Evolutionary conservation across 2,329 filamentous ascomycete genomes (phyloP).

Genomic region (Phialophora chinensis): DNA sequence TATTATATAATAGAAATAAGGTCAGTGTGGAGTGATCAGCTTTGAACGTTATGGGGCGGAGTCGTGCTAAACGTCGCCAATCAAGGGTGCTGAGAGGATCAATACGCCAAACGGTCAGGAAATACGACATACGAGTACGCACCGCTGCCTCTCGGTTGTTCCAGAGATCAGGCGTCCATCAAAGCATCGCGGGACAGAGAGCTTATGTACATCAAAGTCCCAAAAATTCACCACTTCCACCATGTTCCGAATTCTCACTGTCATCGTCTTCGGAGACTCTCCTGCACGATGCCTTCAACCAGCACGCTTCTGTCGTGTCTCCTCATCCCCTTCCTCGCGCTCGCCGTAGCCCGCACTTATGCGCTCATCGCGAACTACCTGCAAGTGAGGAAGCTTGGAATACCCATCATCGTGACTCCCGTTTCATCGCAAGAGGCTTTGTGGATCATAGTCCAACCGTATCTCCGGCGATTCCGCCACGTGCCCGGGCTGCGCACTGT

Average conservation of each 20-base stretch:
- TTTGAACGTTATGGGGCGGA: too few species aligned
- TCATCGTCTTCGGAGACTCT: neutral
- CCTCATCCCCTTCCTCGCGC: constrained; percentile 9
- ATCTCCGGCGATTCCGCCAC: constrained; percentile 15
- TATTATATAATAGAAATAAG: too few species aligned
- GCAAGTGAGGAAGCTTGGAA: constrained; percentile 26
- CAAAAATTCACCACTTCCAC: neutral
- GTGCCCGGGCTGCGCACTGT: constrained; percentile 19
- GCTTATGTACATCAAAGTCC: too few species aligned
- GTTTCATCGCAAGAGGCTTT: constrained; percentile 28
- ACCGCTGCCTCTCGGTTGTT: neutral
- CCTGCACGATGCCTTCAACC: constrained; percentile 3
- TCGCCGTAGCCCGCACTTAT: constrained; percentile 13
- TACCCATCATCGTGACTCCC: constrained; percentile 31
- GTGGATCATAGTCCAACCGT: constrained; percentile 22
- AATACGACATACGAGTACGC: constrained; percentile 7
- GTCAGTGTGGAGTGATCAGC: too few species aligned
- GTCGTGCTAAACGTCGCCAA: too few species aligned
- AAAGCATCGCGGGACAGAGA: neutral
- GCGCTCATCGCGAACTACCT: constrained; percentile 30
- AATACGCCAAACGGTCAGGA: too few species aligned
- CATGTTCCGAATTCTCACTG: neutral
- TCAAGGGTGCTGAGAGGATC: too few species aligned
- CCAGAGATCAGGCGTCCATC: neutral
- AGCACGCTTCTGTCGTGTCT: constrained; percentile 6